Percentiles rank a stretch among this genome's conserved stretches.
phyloP scores from a whole-genome alignment of 495 filamentous ascomycete genomes.

The Talaromyces borbonicus region DNA sequence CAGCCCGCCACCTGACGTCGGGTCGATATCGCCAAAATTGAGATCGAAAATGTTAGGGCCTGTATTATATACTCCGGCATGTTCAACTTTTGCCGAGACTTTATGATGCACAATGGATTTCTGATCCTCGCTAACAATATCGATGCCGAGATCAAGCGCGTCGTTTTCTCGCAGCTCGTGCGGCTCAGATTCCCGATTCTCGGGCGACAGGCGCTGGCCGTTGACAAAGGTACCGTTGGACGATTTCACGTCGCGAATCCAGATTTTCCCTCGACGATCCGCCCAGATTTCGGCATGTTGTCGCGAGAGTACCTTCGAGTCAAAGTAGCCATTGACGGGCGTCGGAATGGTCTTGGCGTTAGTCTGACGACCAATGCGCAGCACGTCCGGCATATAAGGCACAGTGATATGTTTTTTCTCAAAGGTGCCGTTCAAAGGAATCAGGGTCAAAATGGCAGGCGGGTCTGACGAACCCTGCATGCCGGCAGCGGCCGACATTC shows the following conservation, averaged over 20 bases:
- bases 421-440: slow-evolving; percentile 89
- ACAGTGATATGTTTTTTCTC: slow-evolving; percentile 92
- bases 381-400: slow-evolving; percentile 76
- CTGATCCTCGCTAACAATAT: slow-evolving; percentile 96
- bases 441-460: slow-evolving; percentile 67
- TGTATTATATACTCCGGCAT: slow-evolving; percentile 67
- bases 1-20: slow-evolving; percentile 54
- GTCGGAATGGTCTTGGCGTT: slow-evolving; percentile 93
- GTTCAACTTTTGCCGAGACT: slow-evolving; percentile 89
- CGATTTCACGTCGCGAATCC: slow-evolving; percentile 94
- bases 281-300: slow-evolving; percentile 97
- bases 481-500: slow-evolving; percentile 45
- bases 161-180: slow-evolving; percentile 83
- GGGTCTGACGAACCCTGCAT: slow-evolving; percentile 42
- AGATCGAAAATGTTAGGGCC: slow-evolving; percentile 69
- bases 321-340: slow-evolving; percentile 85
- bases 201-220: slow-evolving; percentile 75
- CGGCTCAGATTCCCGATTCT: slow-evolving; percentile 91
- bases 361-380: slow-evolving; percentile 92
- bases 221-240: slow-evolving; percentile 99
- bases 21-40: slow-evolving; percentile 81
- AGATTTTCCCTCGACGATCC: slow-evolving; percentile 79
- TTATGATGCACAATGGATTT: slow-evolving; percentile 98
- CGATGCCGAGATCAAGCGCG: slow-evolving; percentile 86
- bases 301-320: slow-evolving; percentile 91